These are phyloP conservation scores for Penicillium sp. DNA, from an alignment of 2,329 filamentous ascomycete genomes.

Conservation along the genomic window DNA sequence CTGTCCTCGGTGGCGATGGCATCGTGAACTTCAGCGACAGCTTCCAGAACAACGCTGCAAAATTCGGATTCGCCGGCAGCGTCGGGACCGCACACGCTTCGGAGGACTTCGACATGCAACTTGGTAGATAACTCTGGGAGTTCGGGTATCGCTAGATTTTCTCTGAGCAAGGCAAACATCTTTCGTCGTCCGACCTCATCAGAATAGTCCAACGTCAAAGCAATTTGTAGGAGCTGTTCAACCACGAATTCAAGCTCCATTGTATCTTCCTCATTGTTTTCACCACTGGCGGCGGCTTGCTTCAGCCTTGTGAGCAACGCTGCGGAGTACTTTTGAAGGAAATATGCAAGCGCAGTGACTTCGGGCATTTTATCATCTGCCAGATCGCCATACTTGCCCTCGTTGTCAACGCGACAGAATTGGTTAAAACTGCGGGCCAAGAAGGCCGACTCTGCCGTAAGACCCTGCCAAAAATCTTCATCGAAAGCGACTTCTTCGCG, in stretches of 20 bases:
- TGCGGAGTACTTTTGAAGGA: conserved; percentile 74
- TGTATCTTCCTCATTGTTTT: conserved; percentile 72
- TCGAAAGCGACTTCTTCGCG: conserved; percentile 43
- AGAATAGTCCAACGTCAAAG: conserved; percentile 89
- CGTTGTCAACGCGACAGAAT: conserved; percentile 73
- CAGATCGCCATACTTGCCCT: conserved; percentile 69
- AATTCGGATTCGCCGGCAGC: conserved; percentile 50
- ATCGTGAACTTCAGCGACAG: conserved; percentile 94
- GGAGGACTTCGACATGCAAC: conserved; percentile 75
- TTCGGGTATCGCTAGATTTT: conserved; percentile 78
- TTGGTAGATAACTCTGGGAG: conserved; percentile 91
- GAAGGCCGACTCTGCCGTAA: conserved; percentile 78
- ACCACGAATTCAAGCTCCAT: conserved; percentile 93
- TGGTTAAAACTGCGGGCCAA: conserved; percentile 91
- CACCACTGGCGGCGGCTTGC: conserved; percentile 45
- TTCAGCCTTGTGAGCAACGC: conserved; percentile 41
- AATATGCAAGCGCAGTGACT: conserved; percentile 84
- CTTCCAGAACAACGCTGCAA: conserved; percentile 67
- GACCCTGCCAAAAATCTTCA: conserved; percentile 43
- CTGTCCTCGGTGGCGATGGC: conserved; percentile 77
- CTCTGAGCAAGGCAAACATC: conserved; percentile 88
- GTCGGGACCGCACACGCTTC: conserved; percentile 69
- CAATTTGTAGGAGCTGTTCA: conserved; percentile 90
- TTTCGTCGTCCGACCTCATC: conserved; percentile 92
- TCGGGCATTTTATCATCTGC: conserved; percentile 93